Conservation (phyloP, 371 early-diverging fungal genomes). For the Apophysomyces variabilis region DNA sequence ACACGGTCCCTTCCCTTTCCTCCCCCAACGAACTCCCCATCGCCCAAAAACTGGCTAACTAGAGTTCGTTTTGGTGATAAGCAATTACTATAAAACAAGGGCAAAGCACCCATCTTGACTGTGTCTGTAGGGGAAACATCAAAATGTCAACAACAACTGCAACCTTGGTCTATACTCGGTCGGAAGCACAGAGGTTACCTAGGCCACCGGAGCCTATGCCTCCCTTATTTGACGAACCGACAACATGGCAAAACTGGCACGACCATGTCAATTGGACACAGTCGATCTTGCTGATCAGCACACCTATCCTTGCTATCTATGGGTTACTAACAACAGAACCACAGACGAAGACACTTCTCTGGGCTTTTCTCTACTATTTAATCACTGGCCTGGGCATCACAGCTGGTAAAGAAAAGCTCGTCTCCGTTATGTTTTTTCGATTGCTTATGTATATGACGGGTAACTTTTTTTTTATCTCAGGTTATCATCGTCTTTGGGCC, state of each 20-base stretch:
- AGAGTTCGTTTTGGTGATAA: neutral
- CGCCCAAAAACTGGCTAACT: constrained; percentile 4
- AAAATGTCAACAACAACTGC: neutral
- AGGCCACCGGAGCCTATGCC: constrained; percentile 8
- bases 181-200: constrained; percentile 10
- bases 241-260: constrained; percentile 57
- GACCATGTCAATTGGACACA: constrained; percentile 85
- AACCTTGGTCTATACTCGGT: constrained; percentile 9
- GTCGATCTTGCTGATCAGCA: constrained; percentile 66
- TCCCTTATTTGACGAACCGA: constrained; percentile 41
- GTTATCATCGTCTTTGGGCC: constrained; percentile 85
- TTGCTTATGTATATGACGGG: neutral
- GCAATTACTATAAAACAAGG: neutral
- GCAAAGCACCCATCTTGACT: no score
- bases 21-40: constrained; percentile 3
- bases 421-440: neutral
- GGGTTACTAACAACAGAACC: constrained; percentile 76
- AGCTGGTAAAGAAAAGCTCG: constrained; percentile 63
- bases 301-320: constrained; percentile 84
- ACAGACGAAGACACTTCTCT: constrained; percentile 71
- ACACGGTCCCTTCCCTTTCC: no score
- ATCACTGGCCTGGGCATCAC: constrained; percentile 93
- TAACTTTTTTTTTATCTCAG: constrained; percentile 22
- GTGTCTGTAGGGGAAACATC: no score
- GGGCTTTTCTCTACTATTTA: constrained; percentile 79